Conservation (phyloP, 2,329 filamentous ascomycete species). For the Fusarium redolens region DNA sequence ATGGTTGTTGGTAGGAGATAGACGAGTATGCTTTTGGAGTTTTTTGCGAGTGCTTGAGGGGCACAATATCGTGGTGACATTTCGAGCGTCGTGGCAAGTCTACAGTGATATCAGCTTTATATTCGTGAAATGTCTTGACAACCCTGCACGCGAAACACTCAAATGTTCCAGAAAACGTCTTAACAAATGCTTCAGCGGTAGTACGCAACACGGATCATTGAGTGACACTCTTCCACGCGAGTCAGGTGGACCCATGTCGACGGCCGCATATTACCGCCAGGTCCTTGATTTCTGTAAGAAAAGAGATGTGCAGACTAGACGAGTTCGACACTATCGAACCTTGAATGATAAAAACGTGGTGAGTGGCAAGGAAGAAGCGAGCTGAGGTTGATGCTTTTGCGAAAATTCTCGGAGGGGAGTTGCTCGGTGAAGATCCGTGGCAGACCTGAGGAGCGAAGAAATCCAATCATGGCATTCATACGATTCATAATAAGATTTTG, state of each 20-base stretch:
- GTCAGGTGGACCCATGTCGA: constrained; percentile 14
- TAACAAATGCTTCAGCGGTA: not conserved
- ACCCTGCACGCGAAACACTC: not conserved
- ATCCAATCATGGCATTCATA: rapidly evolving
- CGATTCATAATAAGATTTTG: not conserved
- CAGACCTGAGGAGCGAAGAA: not conserved
- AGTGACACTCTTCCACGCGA: not conserved
- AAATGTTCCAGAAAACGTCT: not conserved
- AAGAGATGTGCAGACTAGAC: not conserved
- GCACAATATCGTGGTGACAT: too few relatives aligned
- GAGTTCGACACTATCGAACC: not conserved
- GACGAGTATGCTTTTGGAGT: not conserved
- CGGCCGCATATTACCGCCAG: constrained; percentile 11
- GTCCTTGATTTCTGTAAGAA: not conserved
- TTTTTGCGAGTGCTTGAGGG: not conserved
- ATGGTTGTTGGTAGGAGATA: not conserved
- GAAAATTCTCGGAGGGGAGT: not conserved
- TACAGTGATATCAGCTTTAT: not conserved
- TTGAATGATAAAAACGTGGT: not conserved
- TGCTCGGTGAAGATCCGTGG: not conserved
- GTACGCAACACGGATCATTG: not conserved
- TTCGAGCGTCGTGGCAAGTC: not conserved
- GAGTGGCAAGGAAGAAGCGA: not conserved
- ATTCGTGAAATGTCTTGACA: not conserved
- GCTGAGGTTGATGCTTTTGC: not conserved